Evolutionary conservation across 257 asterid genomes (phyloP).

Genomic region (Buddleja alternifolia): DNA sequence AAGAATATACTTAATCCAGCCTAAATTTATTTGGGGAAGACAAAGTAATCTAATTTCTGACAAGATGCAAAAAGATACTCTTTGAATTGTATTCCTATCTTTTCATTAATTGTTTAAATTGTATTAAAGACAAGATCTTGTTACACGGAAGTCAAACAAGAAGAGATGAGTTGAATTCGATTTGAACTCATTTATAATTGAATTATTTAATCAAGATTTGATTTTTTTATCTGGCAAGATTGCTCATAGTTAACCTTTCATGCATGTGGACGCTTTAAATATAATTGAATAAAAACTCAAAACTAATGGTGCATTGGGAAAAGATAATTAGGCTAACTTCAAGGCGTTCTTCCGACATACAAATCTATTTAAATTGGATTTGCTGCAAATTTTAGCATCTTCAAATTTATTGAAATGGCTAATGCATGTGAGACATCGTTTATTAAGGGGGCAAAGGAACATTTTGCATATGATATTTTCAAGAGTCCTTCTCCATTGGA

Average conservation of each 20-base stretch:
- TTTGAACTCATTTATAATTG: constrained; percentile 24
- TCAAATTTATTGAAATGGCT: constrained; percentile 31
- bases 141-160: constrained; percentile 60
- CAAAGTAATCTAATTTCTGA: constrained; percentile 34
- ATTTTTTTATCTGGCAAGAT: constrained; percentile 30
- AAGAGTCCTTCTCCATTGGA: not conserved
- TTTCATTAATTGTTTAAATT: not conserved
- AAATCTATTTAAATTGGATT: constrained; percentile 13
- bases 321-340: constrained; percentile 35
- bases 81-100: constrained; percentile 28
- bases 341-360: constrained; percentile 32
- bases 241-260: constrained; percentile 32
- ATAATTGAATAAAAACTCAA: constrained; percentile 24
- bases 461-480: constrained; percentile 31
- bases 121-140: constrained; percentile 46
- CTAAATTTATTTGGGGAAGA: constrained; percentile 24
- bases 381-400: constrained; percentile 38
- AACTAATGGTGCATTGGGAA: constrained; percentile 42
- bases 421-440: constrained; percentile 49
- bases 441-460: constrained; percentile 40
- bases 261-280: constrained; percentile 47
- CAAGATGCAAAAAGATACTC: constrained; percentile 33
- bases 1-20: constrained; percentile 20
- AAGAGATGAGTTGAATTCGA: constrained; percentile 26
- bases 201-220: constrained; percentile 19